phyloP scores from a whole-genome alignment of 257 asterid genomes.

The Parsonsia alboflavescens region DNA sequence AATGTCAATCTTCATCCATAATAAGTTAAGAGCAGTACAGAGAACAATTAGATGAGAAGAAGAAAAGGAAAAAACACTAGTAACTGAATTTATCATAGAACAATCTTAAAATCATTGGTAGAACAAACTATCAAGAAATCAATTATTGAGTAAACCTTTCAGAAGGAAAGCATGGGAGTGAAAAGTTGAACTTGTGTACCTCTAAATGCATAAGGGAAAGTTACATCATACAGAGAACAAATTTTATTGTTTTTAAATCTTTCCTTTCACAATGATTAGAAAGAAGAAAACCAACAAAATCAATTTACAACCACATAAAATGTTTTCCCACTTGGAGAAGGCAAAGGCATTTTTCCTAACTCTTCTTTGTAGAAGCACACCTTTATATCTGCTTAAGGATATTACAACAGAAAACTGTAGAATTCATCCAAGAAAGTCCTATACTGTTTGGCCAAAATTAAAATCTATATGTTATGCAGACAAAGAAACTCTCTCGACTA shows the following conservation, averaged over 20 bases:
- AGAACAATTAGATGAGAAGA: background rate
- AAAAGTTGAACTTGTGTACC: background rate
- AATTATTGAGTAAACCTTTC: background rate
- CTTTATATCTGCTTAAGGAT: background rate
- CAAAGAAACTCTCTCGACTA: background rate
- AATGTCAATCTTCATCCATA: background rate
- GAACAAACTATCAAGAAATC: background rate
- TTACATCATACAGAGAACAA: background rate
- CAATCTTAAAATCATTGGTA: too few species aligned
- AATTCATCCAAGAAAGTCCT: background rate
- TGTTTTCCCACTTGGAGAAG: background rate
- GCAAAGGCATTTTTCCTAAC: background rate
- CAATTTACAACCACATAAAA: background rate
- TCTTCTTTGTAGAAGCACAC: background rate
- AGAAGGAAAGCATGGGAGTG: background rate
- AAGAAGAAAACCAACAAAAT: background rate
- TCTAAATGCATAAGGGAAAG: background rate
- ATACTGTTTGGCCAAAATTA: background rate
- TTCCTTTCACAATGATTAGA: background rate
- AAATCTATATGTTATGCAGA: background rate
- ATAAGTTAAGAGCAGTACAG: background rate
- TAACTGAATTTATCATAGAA: too few species aligned
- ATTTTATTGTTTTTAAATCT: background rate
- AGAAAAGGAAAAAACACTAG: too few species aligned
- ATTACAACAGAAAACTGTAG: background rate